Evolutionary conservation across 495 filamentous ascomycete species (phyloP).

Genomic region (Aspergillus sparsus): DNA sequence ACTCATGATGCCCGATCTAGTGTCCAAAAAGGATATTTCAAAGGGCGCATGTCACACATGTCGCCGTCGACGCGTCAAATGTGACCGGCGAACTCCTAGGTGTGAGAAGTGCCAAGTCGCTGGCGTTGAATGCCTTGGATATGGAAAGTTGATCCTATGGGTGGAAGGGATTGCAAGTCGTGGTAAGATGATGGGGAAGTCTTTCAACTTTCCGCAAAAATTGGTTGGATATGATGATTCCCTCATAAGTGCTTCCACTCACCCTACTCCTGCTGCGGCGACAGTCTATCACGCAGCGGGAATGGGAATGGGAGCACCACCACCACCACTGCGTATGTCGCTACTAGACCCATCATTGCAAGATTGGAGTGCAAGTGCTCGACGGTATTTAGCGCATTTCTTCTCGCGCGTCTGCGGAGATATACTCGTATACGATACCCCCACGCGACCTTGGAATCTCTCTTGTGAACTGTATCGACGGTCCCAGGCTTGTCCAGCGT

Average conservation of each 20-base stretch:
- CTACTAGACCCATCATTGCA: neutral
- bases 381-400: neutral
- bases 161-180: neutral
- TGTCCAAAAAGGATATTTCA: no score
- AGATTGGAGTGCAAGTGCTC: neutral
- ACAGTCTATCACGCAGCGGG: no score
- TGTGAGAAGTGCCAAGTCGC: neutral
- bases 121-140: neutral
- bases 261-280: no score
- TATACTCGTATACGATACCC: neutral
- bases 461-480: neutral
- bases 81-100: neutral
- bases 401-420: neutral
- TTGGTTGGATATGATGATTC: no score
- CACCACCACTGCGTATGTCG: neutral
- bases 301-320: neutral
- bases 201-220: neutral
- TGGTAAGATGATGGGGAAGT: neutral
- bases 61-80: neutral
- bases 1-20: no score
- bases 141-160: neutral
- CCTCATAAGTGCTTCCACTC: no score
- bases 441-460: neutral
- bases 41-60: neutral
- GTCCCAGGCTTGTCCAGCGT: neutral